These are phyloP conservation scores for Phycomyces blakesleeanus DNA, from an alignment of 192 early-diverging fungal species.

Conservation along the genomic window DNA sequence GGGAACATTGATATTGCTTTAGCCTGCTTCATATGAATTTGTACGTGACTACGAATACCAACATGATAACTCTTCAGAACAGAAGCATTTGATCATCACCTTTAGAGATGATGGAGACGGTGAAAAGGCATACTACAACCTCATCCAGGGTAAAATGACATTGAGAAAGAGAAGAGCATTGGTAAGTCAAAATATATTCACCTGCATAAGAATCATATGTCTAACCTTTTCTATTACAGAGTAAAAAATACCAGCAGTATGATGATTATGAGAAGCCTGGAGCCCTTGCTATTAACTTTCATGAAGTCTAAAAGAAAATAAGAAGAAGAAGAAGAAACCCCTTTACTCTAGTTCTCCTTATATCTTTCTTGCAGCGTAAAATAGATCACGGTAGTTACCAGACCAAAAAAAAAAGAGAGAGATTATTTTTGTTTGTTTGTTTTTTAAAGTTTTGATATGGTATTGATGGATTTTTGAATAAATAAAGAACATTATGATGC, in stretches of 20 bases:
- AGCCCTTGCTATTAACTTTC: no score
- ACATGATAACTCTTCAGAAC: slow-evolving; percentile 21
- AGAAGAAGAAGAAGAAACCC: no score
- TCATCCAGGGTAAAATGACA: slow-evolving; percentile 33
- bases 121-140: slow-evolving; percentile 16
- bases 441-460: no score
- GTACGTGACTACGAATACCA: slow-evolving; percentile 36
- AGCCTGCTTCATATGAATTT: slow-evolving; percentile 28
- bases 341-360: no score
- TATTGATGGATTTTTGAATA: no score
- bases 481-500: no score
- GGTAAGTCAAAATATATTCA: no score
- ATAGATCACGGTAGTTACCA: no score
- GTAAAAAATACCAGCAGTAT: slow-evolving; percentile 16
- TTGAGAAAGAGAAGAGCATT: slow-evolving; percentile 34
- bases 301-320: no score
- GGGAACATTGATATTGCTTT: neutral
- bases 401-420: no score
- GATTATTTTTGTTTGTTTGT: no score
- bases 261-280: slow-evolving; percentile 27
- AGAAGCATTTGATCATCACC: slow-evolving; percentile 22
- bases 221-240: slow-evolving; percentile 4
- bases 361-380: no score
- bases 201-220: neutral
- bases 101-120: slow-evolving; percentile 21